Base-by-base conservation (phyloP, 108 stramenopile genomes). In the Cylindrotheca closterium region DNA sequence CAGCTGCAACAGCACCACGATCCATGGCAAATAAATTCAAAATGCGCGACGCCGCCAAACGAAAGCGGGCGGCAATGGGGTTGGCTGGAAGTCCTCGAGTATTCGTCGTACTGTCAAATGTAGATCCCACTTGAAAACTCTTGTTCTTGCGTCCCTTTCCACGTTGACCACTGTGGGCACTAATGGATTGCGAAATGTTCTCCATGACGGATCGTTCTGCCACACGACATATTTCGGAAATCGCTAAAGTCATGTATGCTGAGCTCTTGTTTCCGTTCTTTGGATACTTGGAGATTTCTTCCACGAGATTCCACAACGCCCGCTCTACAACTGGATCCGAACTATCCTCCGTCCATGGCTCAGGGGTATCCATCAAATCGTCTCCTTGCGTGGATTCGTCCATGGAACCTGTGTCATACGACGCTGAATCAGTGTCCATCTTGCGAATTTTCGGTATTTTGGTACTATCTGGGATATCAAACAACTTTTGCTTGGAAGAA, bases 201-300 rank as follows among this genome's bases (percentile, higher is more conserved):
- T 84, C 85, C 33, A 79, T 63, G 30, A 91, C 79, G 34, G 65
- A 77, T 17, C 86, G 73, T 69, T 87, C 79, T 0, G 88, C 89
- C 3, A 89, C 62, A 21, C 84, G 84, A 46, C 88, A 87, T 88
- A 89, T 89, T 74, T 91, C 88, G 23, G 82, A 77, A 33, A 94
- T 60, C 0, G 89, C 83, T 24, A 93, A 75, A 10, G 73, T 65
- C 37, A 86, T 77, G 21, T 63, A 28, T 12, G 60, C 47, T 26
- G 22, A 31, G 15, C 15, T 7, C 37, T 42, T 19, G 60, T n/a
- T 0, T 45, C 23, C 12, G 24, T 22, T n/a, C 8, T 48, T 1
- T 15, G 28, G 22, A 28, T 15, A 4, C 26, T 0, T 19, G 15
- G 2, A 2, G 17, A 55, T 48, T 5, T 15, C 17, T 56, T 23